These are phyloP conservation scores for Penicillium roqueforti DNA, from an alignment of 495 filamentous ascomycete species.

Conservation along the genomic window DNA sequence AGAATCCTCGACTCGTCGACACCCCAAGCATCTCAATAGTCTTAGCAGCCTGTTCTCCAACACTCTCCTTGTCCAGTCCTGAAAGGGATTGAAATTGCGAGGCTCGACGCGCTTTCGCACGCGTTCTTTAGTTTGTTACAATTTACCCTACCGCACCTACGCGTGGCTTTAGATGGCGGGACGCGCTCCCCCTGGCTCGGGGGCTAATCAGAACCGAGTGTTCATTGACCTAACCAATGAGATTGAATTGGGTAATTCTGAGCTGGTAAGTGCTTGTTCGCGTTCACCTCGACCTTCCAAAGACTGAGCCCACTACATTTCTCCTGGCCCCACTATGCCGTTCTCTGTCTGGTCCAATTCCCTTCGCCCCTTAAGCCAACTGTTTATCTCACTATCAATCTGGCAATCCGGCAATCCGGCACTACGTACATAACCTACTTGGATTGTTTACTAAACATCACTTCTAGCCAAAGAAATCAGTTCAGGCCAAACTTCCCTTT, in stretches of 20 bases:
- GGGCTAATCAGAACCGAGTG: neutral
- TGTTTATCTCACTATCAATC: neutral
- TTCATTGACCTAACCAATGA: constrained; percentile 4
- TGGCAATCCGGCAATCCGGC: neutral
- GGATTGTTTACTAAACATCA: neutral
- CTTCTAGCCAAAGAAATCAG: neutral
- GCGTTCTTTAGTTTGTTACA: no score
- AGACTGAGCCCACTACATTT: neutral
- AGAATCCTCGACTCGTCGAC: neutral
- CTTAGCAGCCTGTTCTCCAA: neutral
- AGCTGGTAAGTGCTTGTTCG: neutral
- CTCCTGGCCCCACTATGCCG: neutral
- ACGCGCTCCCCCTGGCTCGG: neutral
- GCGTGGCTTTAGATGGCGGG: neutral
- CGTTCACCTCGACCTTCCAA: neutral
- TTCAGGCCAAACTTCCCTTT: neutral
- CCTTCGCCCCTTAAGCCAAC: neutral
- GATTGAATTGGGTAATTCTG: neutral
- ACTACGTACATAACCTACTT: neutral
- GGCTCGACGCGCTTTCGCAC: neutral
- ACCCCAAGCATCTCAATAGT: neutral
- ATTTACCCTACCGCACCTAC: no score
- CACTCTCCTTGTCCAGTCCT: neutral
- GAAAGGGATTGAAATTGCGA: neutral
- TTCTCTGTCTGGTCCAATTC: neutral